Percentiles rank a stretch among this genome's conserved stretches.
Conservation (phyloP, 768 basidiomycete species). For the Mrakia blollopis region DNA sequence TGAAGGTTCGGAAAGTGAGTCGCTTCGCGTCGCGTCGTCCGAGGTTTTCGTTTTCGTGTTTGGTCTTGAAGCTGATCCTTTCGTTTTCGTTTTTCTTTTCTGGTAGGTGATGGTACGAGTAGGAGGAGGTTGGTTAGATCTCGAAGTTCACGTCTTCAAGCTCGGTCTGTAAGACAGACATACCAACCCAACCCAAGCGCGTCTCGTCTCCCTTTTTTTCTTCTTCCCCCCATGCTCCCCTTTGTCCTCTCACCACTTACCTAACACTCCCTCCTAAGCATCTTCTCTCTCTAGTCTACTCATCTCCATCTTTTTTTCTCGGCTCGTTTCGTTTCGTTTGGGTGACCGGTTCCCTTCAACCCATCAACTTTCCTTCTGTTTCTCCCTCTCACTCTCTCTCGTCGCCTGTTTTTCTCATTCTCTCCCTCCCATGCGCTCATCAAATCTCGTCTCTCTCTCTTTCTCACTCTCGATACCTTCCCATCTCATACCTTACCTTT, state of each 20-base stretch:
- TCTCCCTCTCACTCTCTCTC: no score
- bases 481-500: no score
- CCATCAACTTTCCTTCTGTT: not conserved
- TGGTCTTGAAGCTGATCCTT: not conserved
- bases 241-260: not conserved
- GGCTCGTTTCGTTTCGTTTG: not conserved
- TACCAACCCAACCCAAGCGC: not conserved
- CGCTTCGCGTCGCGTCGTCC: not conserved
- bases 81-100: no score
- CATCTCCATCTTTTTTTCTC: not conserved
- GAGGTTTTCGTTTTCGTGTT: not conserved
- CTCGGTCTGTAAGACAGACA: not conserved
- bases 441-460: not conserved
- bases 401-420: not conserved
- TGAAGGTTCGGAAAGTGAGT: constrained; percentile 23
- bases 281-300: not conserved
- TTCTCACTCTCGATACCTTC: not conserved
- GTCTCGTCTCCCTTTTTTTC: not conserved
- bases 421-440: no score
- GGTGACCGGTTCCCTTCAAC: no score
- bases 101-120: constrained; percentile 26
- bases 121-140: constrained; percentile 30
- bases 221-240: not conserved
- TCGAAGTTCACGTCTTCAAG: constrained; percentile 23
- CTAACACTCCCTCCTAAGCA: not conserved